Percentiles rank a stretch among this genome's conserved stretches.
These are phyloP conservation scores for Wickerhamomyces ciferrii DNA, from an alignment of 805 yeast genomes.

Conservation along the genomic window DNA sequence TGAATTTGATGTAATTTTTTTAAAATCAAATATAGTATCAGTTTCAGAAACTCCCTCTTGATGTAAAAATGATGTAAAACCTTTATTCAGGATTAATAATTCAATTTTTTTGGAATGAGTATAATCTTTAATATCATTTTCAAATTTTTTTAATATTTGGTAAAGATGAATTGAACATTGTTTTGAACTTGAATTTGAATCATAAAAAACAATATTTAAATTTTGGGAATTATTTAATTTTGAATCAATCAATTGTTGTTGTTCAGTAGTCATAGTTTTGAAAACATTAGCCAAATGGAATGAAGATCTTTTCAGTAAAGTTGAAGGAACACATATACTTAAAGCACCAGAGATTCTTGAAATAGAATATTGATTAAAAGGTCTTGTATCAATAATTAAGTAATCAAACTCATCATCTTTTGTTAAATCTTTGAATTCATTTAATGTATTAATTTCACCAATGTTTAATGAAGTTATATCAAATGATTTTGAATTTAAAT, in stretches of 20 bases:
- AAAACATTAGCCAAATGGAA: constrained; percentile 21
- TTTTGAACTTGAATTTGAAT: constrained; percentile 12
- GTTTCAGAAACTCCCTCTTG: not conserved
- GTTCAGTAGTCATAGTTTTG: constrained; percentile 21
- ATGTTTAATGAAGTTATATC: not conserved
- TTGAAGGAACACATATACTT: constrained; percentile 84
- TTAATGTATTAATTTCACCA: constrained; percentile 4
- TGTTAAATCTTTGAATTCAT: constrained; percentile 4
- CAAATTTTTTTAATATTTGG: constrained; percentile 21
- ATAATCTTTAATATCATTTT: constrained; percentile 8
- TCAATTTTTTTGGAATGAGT: constrained; percentile 5
- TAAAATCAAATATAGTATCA: constrained; percentile 5
- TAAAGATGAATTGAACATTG: constrained; percentile 20
- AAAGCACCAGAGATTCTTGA: constrained; percentile 56
- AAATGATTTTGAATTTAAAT: not conserved
- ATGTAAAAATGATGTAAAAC: constrained; percentile 13
- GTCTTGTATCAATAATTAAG: constrained; percentile 55
- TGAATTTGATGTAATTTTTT: constrained; percentile 1
- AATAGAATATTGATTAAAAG: constrained; percentile 68
- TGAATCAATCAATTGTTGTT: constrained; percentile 10
- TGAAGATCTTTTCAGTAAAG: constrained; percentile 59
- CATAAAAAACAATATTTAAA: constrained; percentile 18
- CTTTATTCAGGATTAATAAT: constrained; percentile 15
- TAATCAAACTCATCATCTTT: constrained; percentile 4
- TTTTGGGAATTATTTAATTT: constrained; percentile 6